Evolutionary conservation across 2,329 filamentous ascomycete species (phyloP), one percentile per base, ranked within the genome.

Genomic region (Claviceps spartinae): DNA sequence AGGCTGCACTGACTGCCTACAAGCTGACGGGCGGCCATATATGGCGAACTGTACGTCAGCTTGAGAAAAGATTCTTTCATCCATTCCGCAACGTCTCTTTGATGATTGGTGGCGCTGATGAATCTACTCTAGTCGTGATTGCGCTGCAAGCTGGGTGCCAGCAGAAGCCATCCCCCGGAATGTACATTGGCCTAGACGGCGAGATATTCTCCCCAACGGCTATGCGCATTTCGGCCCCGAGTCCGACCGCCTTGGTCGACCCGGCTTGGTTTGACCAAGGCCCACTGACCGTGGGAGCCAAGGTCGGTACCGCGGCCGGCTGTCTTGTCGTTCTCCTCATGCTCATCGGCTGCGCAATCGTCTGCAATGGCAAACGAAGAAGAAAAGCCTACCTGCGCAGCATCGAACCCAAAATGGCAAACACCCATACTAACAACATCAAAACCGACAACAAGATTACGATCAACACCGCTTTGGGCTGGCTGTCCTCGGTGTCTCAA

Each of bases 231-330:
- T 79, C 77, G 2, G 65, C 67, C 0, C 76, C 79, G 0, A 66
- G 71, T 0, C 65, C 72, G 0, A 65, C 66, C 0, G 64, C 69
- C 7, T 64, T 66, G 0, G 62, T 73, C n/a, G 55, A 69, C 42
- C 65, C 69, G 0, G 62, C 69, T 34, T 71, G 72, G 60, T 62
- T 67, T 37, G 65, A 69, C 3, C 54, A 67, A 0, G 72, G 74
- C 0, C 69, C 76, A 0, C 61, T 83, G 7, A 71, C 65, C 2
- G 66, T 82, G 1, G 77, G 74, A 4, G 75, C 70, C 13, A 77
- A 79, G 51, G 77, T 81, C 0, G 81, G 79, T 55, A 77, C 83
- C 49, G 76, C 72, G 14, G 68, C 78, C 22, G 79, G 72, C 5
- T 72, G 68, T 0, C 56, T 82, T 0, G 67, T 72, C 6, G 50